Base-by-base conservation (phyloP, 441 rosid species). In the Brassica hybrid region DNA sequence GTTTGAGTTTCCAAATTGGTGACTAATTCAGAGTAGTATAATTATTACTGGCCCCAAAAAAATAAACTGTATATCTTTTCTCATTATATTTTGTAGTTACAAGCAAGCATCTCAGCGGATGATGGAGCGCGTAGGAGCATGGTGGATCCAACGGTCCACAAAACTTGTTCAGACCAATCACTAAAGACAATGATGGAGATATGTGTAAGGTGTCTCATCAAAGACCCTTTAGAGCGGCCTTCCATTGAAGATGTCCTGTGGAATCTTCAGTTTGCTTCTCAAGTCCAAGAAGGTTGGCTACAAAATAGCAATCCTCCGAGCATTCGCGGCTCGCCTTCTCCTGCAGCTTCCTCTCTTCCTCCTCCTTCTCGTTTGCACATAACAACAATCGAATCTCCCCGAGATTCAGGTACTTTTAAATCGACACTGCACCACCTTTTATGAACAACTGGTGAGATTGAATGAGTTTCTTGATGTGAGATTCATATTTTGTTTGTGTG, bases 231-330 rank as follows among this genome's bases (percentile, higher is more conserved):
- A 11, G 91, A 91, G 1, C 83, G 96, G 65, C 97, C 97, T 30
- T 91, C 99, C 6, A 73, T 96, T 32, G 99, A 96, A 74, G 99
- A 96, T 71, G 88, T 96, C 25, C 73, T 96, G 25, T 96, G 98
- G 98, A 92, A 96, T 87, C 88, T 96, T 89, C 97, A 96, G 76
- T 96, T 90, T 79, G 94, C 97, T 38, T 89, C 97, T 76, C 99
- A 96, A 83, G 97, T 92, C 75, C 97, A 75, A 71, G 83, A 80
- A n/a, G 83, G 80, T 38, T 80, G 83, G 83, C 65, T 65, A 65
- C 79, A 80, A 32, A 79, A 75, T 60, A 79, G 76, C n/a, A 79
- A 79, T 36, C 30, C 82, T 8, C 14, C 82, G 0, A 79, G 82
- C 69, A 75, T 57, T 23, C 82, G 76, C 3, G 76, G 79, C 23